Evolutionary conservation across 306 rosid species (phyloP), one percentile per base, ranked within the genome.

Genomic region (Vicia sativa): DNA sequence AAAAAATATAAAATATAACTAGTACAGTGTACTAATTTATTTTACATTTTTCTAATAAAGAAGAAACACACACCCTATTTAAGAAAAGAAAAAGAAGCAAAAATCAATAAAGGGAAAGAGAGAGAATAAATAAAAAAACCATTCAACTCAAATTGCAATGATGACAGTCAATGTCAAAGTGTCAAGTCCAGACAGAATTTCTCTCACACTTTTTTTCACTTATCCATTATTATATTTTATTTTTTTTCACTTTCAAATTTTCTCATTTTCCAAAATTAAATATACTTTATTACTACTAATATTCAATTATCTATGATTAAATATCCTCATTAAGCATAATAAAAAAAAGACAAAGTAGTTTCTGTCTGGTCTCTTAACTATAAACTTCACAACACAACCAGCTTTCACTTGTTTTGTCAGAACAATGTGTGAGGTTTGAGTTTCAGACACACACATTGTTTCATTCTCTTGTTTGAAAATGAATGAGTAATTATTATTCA

Each of bases 341-440:
- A 49, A 48, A 57, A 49, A 67, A 74, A 65, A 67, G 71, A 77
- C 85, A 62, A 21, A 38, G 65, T 71, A 69, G 71, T 60, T 79
- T 59, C 4, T 78, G 70, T 72, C 83, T 80, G 77, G 34, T 43
- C 68, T 62, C 74, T 52, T 7, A 60, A 59, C 28, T 34, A 35
- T 58, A 71, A 71, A 63, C 80, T 31, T 35, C 65, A 59, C n/a
- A 26, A 41, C 10, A 62, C 70, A 77, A 55, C 62, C 85, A 76
- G 67, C 80, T 78, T 71, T 80, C 85, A 59, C 68, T 72, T 78
- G 39, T 61, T 61, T 39, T 80, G 89, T 79, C 87, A 79, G 81
- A 18, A 16, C 84, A 79, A 75, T 81, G 85, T 77, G 84, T 76
- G 87, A 78, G 85, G 85, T 77, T 83, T 76, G 87, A 78, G 85